phyloP scores from a whole-genome alignment of 2,329 filamentous ascomycete species.

The Diaporthe destruens region DNA sequence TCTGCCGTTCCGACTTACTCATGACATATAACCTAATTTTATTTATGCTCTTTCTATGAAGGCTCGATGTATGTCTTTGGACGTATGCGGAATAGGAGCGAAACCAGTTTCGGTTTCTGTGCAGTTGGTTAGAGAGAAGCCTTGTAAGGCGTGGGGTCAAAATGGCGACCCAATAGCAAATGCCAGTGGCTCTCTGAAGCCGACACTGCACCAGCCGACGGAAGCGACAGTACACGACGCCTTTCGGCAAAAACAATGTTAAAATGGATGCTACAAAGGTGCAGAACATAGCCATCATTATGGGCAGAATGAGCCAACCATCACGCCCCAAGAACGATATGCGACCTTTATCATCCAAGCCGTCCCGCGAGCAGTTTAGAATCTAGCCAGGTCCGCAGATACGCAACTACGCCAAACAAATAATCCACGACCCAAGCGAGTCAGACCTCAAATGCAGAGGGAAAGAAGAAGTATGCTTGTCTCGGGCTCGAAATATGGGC shows the following conservation, averaged over 20 bases:
- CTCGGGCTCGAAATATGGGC: slow-evolving; percentile 8
- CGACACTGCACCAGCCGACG: background rate
- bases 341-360: background rate
- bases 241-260: background rate
- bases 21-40: no score
- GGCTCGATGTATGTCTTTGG: no score
- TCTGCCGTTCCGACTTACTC: no score
- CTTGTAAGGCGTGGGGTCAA: background rate
- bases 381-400: background rate
- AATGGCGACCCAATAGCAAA: background rate
- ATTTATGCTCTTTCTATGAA: no score
- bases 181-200: background rate
- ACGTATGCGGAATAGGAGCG: no score
- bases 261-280: background rate
- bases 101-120: no score
- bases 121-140: background rate
- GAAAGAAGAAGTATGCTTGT: background rate
- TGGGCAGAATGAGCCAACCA: background rate
- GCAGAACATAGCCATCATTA: background rate
- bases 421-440: background rate
- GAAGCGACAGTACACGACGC: background rate
- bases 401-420: background rate
- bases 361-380: no score
- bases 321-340: background rate
- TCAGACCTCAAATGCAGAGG: background rate